Evolutionary conservation across 1,284 basidiomycete genomes (phyloP).

Genomic region (Chalciporus piperatoides): DNA sequence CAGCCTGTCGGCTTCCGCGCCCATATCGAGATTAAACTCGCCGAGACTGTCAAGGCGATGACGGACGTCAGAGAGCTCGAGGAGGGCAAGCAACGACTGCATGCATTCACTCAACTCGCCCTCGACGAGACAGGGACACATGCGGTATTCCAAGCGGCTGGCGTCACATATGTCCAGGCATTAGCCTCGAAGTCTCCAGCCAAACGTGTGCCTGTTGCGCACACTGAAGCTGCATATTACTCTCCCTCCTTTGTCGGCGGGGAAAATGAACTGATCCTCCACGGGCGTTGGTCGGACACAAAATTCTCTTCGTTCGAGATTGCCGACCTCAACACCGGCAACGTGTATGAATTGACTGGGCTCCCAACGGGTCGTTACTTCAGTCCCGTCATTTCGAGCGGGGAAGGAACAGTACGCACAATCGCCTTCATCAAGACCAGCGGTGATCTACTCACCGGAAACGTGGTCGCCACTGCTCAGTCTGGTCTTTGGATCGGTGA

Average conservation of each 20-base stretch:
- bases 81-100: conserved; percentile 51
- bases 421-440: conserved; percentile 63
- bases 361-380: conserved; percentile 64
- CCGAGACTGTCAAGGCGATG: conserved; percentile 50
- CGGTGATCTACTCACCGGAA: conserved; percentile 57
- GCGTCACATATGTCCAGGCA: conserved; percentile 56
- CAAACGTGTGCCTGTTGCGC: conserved; percentile 45
- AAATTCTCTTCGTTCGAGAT: conserved; percentile 63
- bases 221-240: conserved; percentile 53
- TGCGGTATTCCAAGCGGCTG: conserved; percentile 64
- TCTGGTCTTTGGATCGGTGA: conserved; percentile 62
- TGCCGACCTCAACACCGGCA: conserved; percentile 46
- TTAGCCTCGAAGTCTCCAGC: conserved; percentile 25
- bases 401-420: conserved; percentile 37
- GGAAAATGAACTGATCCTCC: conserved; percentile 48
- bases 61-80: conserved; percentile 52
- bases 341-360: conserved; percentile 48
- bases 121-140: conserved; percentile 50
- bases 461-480: conserved; percentile 59
- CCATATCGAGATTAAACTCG: conserved; percentile 57
- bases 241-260: conserved; percentile 63
- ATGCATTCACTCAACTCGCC: conserved; percentile 57
- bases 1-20: conserved; percentile 55
- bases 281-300: conserved; percentile 64
- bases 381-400: conserved; percentile 50